Percentiles rank a stretch among this genome's conserved stretches.
These are phyloP conservation scores for Peltaster fructicola DNA, from an alignment of 2,329 filamentous ascomycete species.

Conservation along the genomic window DNA sequence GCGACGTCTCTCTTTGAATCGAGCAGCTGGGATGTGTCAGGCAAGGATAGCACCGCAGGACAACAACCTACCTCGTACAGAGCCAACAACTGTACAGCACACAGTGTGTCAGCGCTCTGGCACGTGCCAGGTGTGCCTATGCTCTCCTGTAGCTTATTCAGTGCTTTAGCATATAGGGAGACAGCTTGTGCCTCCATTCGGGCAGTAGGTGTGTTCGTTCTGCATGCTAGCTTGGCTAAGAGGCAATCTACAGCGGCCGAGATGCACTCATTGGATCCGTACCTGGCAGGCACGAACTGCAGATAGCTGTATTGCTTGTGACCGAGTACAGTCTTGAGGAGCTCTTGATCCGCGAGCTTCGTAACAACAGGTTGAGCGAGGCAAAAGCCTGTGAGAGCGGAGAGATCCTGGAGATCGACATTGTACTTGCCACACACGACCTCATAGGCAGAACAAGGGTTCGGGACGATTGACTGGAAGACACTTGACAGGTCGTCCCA, in stretches of 20 bases:
- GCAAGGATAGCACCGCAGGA: not conserved
- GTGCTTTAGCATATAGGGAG: constrained; percentile 10
- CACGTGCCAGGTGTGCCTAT: constrained; percentile 4
- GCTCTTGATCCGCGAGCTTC: constrained; percentile 1
- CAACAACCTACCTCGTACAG: constrained; percentile 10
- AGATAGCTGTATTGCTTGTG: constrained; percentile 9
- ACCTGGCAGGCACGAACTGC: constrained; percentile 10
- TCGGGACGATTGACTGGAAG: not conserved
- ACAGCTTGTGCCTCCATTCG: constrained; percentile 1
- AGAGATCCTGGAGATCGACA: constrained; percentile 10
- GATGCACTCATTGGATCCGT: constrained; percentile 9
- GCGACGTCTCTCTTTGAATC: constrained; percentile 14
- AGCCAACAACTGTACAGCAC: constrained; percentile 9
- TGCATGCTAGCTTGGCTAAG: constrained; percentile 6
- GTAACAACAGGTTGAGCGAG: constrained; percentile 4
- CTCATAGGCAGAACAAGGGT: constrained; percentile 2
- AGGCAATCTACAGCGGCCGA: constrained; percentile 11
- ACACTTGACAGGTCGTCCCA: too few species aligned
- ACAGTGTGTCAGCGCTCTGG: constrained; percentile 10
- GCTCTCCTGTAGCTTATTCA: constrained; percentile 8
- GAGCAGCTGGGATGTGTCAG: constrained; percentile 10
- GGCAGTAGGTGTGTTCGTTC: not conserved
- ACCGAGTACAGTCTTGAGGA: constrained; percentile 5
- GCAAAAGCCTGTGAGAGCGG: constrained; percentile 12
- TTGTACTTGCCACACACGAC: constrained; percentile 7